Percentiles rank a stretch among this genome's conserved stretches.
These are phyloP conservation scores for Eutrema heterophyllum DNA, from an alignment of 345 rosid genomes.

Conservation along the genomic window DNA sequence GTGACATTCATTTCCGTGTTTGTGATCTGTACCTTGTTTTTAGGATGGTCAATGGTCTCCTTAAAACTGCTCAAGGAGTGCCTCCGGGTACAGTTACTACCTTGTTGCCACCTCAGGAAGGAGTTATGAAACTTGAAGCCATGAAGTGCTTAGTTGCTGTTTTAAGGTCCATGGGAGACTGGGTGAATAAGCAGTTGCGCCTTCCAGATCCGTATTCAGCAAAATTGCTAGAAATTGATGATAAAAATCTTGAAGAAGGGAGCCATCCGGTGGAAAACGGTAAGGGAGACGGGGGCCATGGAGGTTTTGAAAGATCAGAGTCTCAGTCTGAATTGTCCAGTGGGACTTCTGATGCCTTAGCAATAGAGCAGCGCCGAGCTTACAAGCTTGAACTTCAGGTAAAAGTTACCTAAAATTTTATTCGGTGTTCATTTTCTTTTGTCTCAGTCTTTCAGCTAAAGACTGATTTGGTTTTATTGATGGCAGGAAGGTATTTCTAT, in stretches of 20 bases:
- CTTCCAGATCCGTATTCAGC: slow-evolving; percentile 82
- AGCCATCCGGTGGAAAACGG: slow-evolving; percentile 69
- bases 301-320: slow-evolving; percentile 74
- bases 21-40: slow-evolving; percentile 18
- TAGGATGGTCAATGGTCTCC: slow-evolving; percentile 99
- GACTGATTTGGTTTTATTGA: slow-evolving; percentile 39
- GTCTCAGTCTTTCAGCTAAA: slow-evolving; percentile 20
- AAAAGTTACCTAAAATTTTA: slow-evolving; percentile 5
- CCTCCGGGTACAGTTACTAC: slow-evolving; percentile 81
- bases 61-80: slow-evolving; percentile 98
- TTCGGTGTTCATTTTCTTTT: background rate
- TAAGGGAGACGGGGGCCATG: slow-evolving; percentile 70
- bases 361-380: slow-evolving; percentile 97
- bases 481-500: slow-evolving; percentile 99
- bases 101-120: slow-evolving; percentile 90
- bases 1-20: slow-evolving; percentile 18
- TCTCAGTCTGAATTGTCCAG: slow-evolving; percentile 78
- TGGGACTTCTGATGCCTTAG: slow-evolving; percentile 78
- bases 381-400: slow-evolving; percentile 99
- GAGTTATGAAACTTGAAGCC: slow-evolving; percentile 90
- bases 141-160: slow-evolving; percentile 94
- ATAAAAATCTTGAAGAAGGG: slow-evolving; percentile 60
- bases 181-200: slow-evolving; percentile 94
- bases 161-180: slow-evolving; percentile 95
- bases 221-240: slow-evolving; percentile 55